Evolutionary conservation across 225 moss, liverwort and hornwort genomes (phyloP), one percentile per base, ranked within the genome.

Genomic region (Bryum argenteum): DNA sequence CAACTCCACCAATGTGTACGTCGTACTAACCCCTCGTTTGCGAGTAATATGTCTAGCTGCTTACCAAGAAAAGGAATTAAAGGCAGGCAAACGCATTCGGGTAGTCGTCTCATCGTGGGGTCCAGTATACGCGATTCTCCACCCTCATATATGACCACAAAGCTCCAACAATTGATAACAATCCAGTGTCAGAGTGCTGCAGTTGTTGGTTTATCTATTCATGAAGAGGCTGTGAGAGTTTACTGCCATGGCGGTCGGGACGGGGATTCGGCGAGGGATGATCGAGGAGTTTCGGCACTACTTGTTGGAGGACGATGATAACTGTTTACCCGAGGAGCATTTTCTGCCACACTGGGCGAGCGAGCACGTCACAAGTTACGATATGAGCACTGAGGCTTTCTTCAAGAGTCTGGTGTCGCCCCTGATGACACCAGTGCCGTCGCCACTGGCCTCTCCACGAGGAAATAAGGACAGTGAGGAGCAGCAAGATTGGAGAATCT

Each of bases 211-310:
- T 47, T 44, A 1, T 12, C 4, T 5, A 5, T 47, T 14, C 47
- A 14, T 6, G 17, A 48, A 6, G 7, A 6, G 16, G 48, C 1
- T 6, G 16, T 17, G 14, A 13, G 6, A 24, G 26, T 4, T 11
- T 22, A 1, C 8, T 17, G 66, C 33, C 33, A 75, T 75, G 75
- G 67, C 67, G 67, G 75, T 75, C 1, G 75, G 67, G 82, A 4
- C 66, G 48, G 48, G 48, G 48, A 48, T 48, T 48, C 48, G 48
- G 48, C 48, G 53, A n/a, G 82, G 81, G 23, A 73, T 76, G 74
- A 80, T 86, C 50, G 86, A 86, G 55, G 80, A 83, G 77, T 80
- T 86, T 22, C 82, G 86, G 2, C 82, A 82, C 1, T 86, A 86
- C 21, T 53, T 86, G 2, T 77, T 86, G 0, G 86, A 86, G 24